phyloP scores from a whole-genome alignment of 371 early-diverging fungal genomes.

The Parasitella parasitica region DNA sequence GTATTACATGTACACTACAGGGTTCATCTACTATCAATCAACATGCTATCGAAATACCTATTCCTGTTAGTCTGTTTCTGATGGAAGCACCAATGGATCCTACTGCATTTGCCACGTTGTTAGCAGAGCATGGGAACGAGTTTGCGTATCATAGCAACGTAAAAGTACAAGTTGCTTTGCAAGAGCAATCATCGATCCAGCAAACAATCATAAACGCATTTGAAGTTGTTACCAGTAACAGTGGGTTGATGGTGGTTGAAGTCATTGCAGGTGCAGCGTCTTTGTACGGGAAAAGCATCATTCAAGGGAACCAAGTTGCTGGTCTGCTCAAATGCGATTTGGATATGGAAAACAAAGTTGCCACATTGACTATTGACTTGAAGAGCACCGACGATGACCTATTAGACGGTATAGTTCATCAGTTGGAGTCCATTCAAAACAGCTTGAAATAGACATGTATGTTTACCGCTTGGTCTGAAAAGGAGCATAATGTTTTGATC shows the following conservation, averaged over 20 bases:
- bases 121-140: constrained; percentile 53
- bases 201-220: constrained; percentile 37
- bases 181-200: constrained; percentile 20
- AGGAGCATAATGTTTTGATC: background rate
- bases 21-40: constrained; percentile 26
- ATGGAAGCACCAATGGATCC: constrained; percentile 47
- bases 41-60: constrained; percentile 29
- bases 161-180: constrained; percentile 21
- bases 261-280: constrained; percentile 71
- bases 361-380: constrained; percentile 60
- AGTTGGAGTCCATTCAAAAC: constrained; percentile 2
- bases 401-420: constrained; percentile 28
- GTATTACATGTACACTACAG: constrained; percentile 10
- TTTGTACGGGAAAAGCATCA: constrained; percentile 63
- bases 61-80: constrained; percentile 57
- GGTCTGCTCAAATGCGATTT: constrained; percentile 67
- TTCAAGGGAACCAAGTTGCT: constrained; percentile 64
- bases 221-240: constrained; percentile 47
- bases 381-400: constrained; percentile 69
- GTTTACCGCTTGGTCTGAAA: background rate
- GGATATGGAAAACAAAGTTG: constrained; percentile 21
- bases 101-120: constrained; percentile 50
- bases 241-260: constrained; percentile 66
- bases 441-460: constrained; percentile 1
- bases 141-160: constrained; percentile 50